A percentile compares a stretch with the other conserved stretches of the same genome.
phyloP scores from a whole-genome alignment of 495 filamentous ascomycete genomes.

The Talaromyces nanjingensis region DNA sequence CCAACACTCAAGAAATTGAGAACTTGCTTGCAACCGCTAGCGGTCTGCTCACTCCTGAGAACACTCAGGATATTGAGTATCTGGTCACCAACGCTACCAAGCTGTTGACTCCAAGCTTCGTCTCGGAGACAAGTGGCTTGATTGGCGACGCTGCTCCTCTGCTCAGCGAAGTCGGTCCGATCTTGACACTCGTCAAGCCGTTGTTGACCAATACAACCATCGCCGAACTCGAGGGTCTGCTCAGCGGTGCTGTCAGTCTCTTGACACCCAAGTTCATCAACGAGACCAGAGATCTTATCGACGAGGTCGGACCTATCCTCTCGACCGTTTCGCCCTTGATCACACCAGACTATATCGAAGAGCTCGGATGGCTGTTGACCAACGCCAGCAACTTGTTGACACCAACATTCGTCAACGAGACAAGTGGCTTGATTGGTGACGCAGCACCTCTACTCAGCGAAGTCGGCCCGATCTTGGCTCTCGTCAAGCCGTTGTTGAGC shows the following conservation, averaged over 20 bases:
- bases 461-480: conserved; percentile 22
- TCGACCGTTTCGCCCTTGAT: conserved; percentile 18
- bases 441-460: conserved; percentile 18
- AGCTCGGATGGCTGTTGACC: conserved; percentile 14
- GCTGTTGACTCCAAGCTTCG: conserved; percentile 33
- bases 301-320: conserved; percentile 24
- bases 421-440: conserved; percentile 25
- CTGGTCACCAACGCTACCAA: conserved; percentile 33
- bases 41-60: conserved; percentile 21
- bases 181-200: conserved; percentile 23
- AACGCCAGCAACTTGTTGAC: conserved; percentile 38
- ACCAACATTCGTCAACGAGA: conserved; percentile 32
- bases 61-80: conserved; percentile 17
- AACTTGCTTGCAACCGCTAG: conserved; percentile 25
- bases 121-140: conserved; percentile 32
- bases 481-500: conserved; percentile 29
- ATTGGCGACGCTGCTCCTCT: conserved; percentile 26
- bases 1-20: conserved; percentile 34
- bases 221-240: conserved; percentile 23
- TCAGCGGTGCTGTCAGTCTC: conserved; percentile 32
- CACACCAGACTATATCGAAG: background rate
- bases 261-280: conserved; percentile 23
- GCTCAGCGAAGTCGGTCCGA: conserved; percentile 24
- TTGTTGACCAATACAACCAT: conserved; percentile 17
- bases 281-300: conserved; percentile 27